Percentiles rank a stretch among this genome's conserved stretches.
Conservation (phyloP, 1,284 basidiomycete species). For the Boletus mariae region DNA sequence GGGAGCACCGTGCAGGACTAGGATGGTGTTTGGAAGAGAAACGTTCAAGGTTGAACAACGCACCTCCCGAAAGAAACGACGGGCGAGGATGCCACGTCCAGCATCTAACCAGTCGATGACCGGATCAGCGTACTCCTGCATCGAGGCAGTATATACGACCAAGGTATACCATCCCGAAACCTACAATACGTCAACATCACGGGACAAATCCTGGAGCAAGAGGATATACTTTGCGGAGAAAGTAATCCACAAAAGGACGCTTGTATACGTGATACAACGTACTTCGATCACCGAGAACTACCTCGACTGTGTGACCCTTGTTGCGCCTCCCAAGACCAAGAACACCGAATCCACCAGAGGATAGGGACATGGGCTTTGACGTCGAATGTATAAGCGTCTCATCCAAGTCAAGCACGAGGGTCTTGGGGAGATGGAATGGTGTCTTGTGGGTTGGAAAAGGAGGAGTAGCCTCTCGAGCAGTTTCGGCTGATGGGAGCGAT, state of each 20-base stretch:
- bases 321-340: constrained; percentile 62
- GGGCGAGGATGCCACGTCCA: constrained; percentile 84
- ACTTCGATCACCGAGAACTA: constrained; percentile 83
- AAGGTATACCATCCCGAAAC: constrained; percentile 98
- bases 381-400: constrained; percentile 99
- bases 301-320: constrained; percentile 91
- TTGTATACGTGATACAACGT: constrained; percentile 99
- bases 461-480: constrained; percentile 48
- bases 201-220: neutral
- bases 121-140: constrained; percentile 99
- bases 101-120: constrained; percentile 99
- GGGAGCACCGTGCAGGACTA: constrained; percentile 89
- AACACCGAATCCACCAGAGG: constrained; percentile 52
- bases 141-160: constrained; percentile 97
- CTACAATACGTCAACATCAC: constrained; percentile 40
- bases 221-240: constrained; percentile 76
- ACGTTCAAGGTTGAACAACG: constrained; percentile 28
- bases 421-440: constrained; percentile 82
- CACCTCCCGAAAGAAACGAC: constrained; percentile 90
- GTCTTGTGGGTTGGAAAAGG: constrained; percentile 50
- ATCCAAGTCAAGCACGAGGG: constrained; percentile 92
- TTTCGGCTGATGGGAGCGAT: constrained; percentile 28
- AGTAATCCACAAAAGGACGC: constrained; percentile 94
- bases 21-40: neutral
- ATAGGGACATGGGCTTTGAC: constrained; percentile 64